These are phyloP conservation scores for Inga leiocalycina DNA, from an alignment of 306 rosid species.

Conservation along the genomic window DNA sequence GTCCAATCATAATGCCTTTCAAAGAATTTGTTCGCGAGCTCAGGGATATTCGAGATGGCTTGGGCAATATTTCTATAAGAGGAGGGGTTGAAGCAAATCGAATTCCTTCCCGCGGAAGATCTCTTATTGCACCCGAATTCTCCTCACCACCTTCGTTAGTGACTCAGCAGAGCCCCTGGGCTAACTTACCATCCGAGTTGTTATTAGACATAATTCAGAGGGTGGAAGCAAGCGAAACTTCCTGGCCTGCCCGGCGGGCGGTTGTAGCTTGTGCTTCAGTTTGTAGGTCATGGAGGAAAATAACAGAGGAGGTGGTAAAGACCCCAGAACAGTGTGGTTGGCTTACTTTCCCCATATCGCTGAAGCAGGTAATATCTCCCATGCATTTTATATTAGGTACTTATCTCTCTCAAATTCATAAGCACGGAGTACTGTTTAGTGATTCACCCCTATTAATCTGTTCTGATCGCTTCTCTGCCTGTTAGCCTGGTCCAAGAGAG, in stretches of 20 bases:
- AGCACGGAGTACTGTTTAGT: constrained; percentile 23
- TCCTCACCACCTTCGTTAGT: constrained; percentile 25
- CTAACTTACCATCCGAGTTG: constrained; percentile 81
- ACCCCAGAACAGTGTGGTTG: constrained; percentile 86
- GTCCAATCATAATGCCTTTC: constrained; percentile 56
- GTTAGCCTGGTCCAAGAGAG: constrained; percentile 91
- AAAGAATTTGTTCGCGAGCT: constrained; percentile 58
- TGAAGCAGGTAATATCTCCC: constrained; percentile 67
- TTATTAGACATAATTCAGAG: constrained; percentile 82
- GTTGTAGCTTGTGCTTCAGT: constrained; percentile 88
- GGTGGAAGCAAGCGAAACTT: constrained; percentile 70
- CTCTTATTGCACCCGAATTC: constrained; percentile 81
- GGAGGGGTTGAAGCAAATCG: constrained; percentile 49
- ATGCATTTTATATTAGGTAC: neutral
- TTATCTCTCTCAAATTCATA: constrained; percentile 6
- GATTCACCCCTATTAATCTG: constrained; percentile 12
- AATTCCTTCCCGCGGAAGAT: constrained; percentile 59
- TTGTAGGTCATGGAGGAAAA: constrained; percentile 81
- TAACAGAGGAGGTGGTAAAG: constrained; percentile 72
- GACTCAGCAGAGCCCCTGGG: constrained; percentile 65
- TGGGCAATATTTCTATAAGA: constrained; percentile 58
- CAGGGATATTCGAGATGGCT: constrained; percentile 60
- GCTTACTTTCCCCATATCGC: constrained; percentile 85
- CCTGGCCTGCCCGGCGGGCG: constrained; percentile 87
- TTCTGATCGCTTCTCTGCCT: constrained; percentile 10